Base-by-base conservation (phyloP, 78 protist genomes). In the Mastigamoeba balamuthi region DNA sequence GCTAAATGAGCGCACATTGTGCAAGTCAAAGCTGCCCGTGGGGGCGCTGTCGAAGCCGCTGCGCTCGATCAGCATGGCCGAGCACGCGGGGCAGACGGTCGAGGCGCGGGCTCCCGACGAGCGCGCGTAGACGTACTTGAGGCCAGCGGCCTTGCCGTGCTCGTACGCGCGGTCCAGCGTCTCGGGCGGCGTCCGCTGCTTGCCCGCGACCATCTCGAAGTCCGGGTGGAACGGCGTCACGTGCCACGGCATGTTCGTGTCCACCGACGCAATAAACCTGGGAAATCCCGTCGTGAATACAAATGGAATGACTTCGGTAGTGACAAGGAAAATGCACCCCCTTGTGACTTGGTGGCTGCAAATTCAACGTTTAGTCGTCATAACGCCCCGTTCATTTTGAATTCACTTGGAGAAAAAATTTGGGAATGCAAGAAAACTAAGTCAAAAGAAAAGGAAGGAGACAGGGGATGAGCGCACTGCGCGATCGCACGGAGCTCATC, bases 151-250 rank as follows among this genome's bases (percentile, higher is more conserved):
- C 17, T 66, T 36, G 23, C 72, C 91, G 23, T 80, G 53, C n/a
- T 28, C 29, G 23, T 0, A 2, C 4, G 87, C 88, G 1, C 43
- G 42, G 10, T 1, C 0, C 35, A 87, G 48, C 1, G 85, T 75
- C 1, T n/a, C 4, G n/a, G 40, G 33, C 0, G 88, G 72, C 2
- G 91, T 87, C 28, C 88, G 39, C 6, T 6, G 37, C 17, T 3
- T 7, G 37, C 65, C 69, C 17, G 58, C 17, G 30, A 10, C 0
- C 78, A 82, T 52, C 43, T 69, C 23, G 64, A 41, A 76, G 36
- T 73, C 88, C 0, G 85, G 88, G 38, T 87, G 82, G 64, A 70
- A 81, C 6, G 91, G 88, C 38, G 77, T 40, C 28, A 87, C 0
- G 67, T 87, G 85, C 70, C 74, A 36, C 25, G 85, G 84, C 2